A percentile compares a stretch with the other conserved stretches of the same genome.
phyloP scores from a whole-genome alignment of 371 early-diverging fungal species.

The Enterospora canceri region DNA sequence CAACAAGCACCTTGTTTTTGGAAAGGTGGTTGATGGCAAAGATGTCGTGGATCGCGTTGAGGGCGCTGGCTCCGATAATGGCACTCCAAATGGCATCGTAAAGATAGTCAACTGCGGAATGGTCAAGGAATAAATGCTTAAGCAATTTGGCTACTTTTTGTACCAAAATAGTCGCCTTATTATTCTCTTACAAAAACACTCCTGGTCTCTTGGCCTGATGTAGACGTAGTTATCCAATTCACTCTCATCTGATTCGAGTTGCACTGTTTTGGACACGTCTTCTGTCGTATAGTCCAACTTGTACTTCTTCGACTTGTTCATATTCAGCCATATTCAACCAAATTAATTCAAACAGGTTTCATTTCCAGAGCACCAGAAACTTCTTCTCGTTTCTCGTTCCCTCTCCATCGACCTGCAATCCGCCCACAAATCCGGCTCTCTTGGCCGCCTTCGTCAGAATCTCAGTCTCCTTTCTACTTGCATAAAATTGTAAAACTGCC shows the following conservation, averaged over 20 bases:
- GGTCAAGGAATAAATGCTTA: too few relatives aligned
- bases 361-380: slow-evolving; percentile 65
- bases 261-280: too few relatives aligned
- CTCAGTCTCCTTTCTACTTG: slow-evolving; percentile 79
- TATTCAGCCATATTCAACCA: too few relatives aligned
- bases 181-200: too few relatives aligned
- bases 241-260: not conserved
- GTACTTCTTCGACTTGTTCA: too few relatives aligned
- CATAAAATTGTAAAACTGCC: slow-evolving; percentile 94
- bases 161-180: too few relatives aligned
- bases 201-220: not conserved
- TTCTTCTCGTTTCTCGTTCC: slow-evolving; percentile 84
- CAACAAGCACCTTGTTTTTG: slow-evolving; percentile 86
- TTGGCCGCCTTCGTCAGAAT: slow-evolving; percentile 72
- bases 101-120: slow-evolving; percentile 15
- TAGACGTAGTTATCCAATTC: not conserved
- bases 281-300: too few relatives aligned
- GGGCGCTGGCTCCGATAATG: slow-evolving; percentile 1
- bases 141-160: too few relatives aligned
- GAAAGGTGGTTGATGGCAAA: slow-evolving; percentile 68
- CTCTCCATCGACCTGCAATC: slow-evolving; percentile 85
- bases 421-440: slow-evolving; percentile 82
- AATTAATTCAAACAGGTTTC: not conserved
- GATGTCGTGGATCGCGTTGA: slow-evolving; percentile 19
- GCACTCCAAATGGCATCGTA: not conserved